A percentile compares a stretch with the other conserved stretches of the same genome.
These are phyloP conservation scores for Aquilaria sinensis DNA, from an alignment of 345 rosid genomes.

Conservation along the genomic window DNA sequence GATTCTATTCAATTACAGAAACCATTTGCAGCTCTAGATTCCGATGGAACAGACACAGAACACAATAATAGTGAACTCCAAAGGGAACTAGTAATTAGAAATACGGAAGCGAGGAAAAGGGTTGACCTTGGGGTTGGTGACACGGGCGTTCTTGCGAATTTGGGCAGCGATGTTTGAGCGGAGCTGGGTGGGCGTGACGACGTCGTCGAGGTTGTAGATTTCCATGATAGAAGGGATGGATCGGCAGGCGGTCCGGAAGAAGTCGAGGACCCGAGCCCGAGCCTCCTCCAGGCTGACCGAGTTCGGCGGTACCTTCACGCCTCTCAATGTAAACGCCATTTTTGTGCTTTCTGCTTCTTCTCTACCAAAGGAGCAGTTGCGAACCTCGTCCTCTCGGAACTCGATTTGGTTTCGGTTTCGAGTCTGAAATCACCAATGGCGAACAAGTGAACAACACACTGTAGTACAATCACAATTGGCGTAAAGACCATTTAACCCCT, in stretches of 20 bases:
- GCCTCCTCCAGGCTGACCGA: conserved; percentile 86
- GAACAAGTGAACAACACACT: too few species aligned
- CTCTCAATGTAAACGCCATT: conserved; percentile 59
- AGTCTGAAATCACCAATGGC: too few species aligned
- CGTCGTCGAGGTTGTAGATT: conserved; percentile 86
- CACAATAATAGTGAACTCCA: too few species aligned
- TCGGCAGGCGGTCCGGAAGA: conserved; percentile 79
- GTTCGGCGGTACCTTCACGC: conserved; percentile 74
- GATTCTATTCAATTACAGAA: not conserved
- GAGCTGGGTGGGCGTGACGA: conserved; percentile 66
- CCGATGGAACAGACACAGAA: too few species aligned
- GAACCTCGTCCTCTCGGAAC: too few species aligned
- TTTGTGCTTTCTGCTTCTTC: not conserved
- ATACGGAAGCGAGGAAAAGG: not conserved
- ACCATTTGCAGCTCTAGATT: not conserved
- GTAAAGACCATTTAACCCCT: too few species aligned
- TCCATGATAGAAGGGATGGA: conserved; percentile 77
- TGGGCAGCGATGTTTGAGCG: conserved; percentile 76
- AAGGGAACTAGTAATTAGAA: not conserved
- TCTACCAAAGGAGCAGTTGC: not conserved
- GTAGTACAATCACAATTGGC: too few species aligned
- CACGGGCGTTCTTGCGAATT: conserved; percentile 70
- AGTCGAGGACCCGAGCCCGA: conserved; percentile 59
- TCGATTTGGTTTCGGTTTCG: too few species aligned
- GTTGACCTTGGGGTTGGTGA: conserved; percentile 80